phyloP scores from a whole-genome alignment of 2,329 filamentous ascomycete species.

The Epichloe glyceriae region DNA sequence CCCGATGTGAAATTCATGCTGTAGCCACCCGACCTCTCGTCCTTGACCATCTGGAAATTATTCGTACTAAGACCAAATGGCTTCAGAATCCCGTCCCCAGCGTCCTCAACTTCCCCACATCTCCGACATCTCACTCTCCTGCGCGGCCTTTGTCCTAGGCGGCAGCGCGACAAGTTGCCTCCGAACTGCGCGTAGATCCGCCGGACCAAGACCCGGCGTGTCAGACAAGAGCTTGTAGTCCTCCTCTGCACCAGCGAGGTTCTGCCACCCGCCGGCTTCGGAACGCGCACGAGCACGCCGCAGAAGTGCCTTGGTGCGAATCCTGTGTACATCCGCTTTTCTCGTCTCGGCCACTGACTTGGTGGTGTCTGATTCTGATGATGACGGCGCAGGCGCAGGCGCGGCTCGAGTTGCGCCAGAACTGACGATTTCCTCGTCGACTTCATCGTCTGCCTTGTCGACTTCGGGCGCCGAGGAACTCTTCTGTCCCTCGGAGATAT shows the following conservation, averaged over 20 bases:
- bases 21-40: slow-evolving; percentile 80
- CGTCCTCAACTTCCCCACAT: slow-evolving; percentile 95
- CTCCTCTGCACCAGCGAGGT: slow-evolving; percentile 61
- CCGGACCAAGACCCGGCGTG: slow-evolving; percentile 41
- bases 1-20: slow-evolving; percentile 69
- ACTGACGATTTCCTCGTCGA: slow-evolving; percentile 47
- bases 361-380: slow-evolving; percentile 1
- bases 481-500: background rate
- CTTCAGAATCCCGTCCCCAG: slow-evolving; percentile 80
- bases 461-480: slow-evolving; percentile 3
- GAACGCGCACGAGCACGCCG: slow-evolving; percentile 62
- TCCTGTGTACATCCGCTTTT: slow-evolving; percentile 54
- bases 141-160: slow-evolving; percentile 57
- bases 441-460: slow-evolving; percentile 29
- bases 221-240: slow-evolving; percentile 61
- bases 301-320: slow-evolving; percentile 72
- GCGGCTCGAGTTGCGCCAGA: slow-evolving; percentile 40
- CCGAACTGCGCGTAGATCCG: slow-evolving; percentile 57
- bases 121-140: slow-evolving; percentile 78
- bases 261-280: slow-evolving; percentile 65
- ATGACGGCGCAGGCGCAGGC: slow-evolving; percentile 15
- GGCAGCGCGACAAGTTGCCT: slow-evolving; percentile 55
- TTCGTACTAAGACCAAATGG: slow-evolving; percentile 90
- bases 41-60: slow-evolving; percentile 89
- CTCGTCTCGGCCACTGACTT: slow-evolving; percentile 11